Percentiles rank a stretch among this genome's conserved stretches.
phyloP scores from a whole-genome alignment of 768 basidiomycete genomes.

The Clathrus columnatus region DNA sequence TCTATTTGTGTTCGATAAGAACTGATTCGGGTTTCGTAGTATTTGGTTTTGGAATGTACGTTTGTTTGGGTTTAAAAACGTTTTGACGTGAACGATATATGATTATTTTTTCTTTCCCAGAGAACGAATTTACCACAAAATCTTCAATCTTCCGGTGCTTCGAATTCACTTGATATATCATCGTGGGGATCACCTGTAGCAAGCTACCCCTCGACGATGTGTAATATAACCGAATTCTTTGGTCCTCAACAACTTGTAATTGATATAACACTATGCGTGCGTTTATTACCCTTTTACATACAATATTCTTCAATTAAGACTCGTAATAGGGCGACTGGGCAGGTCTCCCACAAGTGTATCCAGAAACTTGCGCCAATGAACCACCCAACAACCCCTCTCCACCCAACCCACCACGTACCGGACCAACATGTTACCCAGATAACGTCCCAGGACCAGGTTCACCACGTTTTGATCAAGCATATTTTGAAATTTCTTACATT shows the following conservation, averaged over 20 bases:
- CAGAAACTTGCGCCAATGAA: constrained; percentile 28
- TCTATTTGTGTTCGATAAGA: too few species aligned
- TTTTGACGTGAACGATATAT: constrained; percentile 43
- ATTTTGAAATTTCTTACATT: constrained; percentile 61
- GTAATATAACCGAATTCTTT: constrained; percentile 39
- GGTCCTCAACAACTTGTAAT: constrained; percentile 42
- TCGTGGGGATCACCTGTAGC: constrained; percentile 40
- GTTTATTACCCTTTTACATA: constrained; percentile 25
- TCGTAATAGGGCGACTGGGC: constrained; percentile 24
- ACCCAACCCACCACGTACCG: not conserved
- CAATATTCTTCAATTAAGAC: not conserved
- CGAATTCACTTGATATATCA: constrained; percentile 28
- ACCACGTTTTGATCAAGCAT: constrained; percentile 48
- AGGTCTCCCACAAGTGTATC: constrained; percentile 36
- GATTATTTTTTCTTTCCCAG: constrained; percentile 16
- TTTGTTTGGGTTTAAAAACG: constrained; percentile 23
- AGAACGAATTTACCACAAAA: constrained; percentile 30
- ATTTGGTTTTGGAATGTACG: constrained; percentile 29
- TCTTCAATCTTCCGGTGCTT: constrained; percentile 22
- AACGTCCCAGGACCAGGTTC: constrained; percentile 47
- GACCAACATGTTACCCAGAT: constrained; percentile 35
- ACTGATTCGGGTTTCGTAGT: constrained; percentile 15
- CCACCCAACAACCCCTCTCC: constrained; percentile 8
- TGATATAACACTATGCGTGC: constrained; percentile 47
- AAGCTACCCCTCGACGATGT: constrained; percentile 30